Percentiles rank a stretch among this genome's conserved stretches.
phyloP scores from a whole-genome alignment of 2,329 filamentous ascomycete species.

The Penicillium sp. region DNA sequence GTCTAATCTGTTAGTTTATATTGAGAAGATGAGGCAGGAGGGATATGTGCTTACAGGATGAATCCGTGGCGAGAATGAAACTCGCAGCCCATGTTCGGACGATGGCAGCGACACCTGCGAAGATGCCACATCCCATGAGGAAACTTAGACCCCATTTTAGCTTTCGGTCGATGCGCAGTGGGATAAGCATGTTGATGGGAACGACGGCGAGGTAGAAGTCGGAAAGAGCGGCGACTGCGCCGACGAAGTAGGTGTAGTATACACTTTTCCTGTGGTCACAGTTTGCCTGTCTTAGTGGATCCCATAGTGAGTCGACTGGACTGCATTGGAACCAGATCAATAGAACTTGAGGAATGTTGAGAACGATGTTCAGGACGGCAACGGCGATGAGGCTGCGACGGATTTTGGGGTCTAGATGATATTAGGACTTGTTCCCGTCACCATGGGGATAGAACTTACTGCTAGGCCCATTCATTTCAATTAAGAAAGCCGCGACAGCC shows the following conservation, averaged over 20 bases:
- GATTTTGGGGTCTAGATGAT: conserved; percentile 17
- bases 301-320: conserved; percentile 17
- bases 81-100: conserved; percentile 22
- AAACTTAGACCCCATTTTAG: conserved; percentile 24
- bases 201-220: conserved; percentile 23
- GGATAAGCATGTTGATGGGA: conserved; percentile 20
- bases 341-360: conserved; percentile 21
- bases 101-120: conserved; percentile 22
- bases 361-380: conserved; percentile 18
- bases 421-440: not conserved
- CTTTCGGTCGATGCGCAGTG: conserved; percentile 20
- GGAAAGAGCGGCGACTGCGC: conserved; percentile 18
- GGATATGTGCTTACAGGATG: conserved; percentile 12
- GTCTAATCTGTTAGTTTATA: conserved; percentile 4
- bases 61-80: conserved; percentile 16
- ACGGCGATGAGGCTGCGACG: conserved; percentile 19
- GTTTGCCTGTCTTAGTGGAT: conserved; percentile 15
- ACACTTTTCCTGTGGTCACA: conserved; percentile 20
- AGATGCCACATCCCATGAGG: conserved; percentile 23
- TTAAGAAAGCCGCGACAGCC: conserved; percentile 19
- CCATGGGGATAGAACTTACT: conserved; percentile 7
- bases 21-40: not conserved
- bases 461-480: conserved; percentile 23
- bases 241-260: conserved; percentile 23
- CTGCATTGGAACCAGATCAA: conserved; percentile 23